These are phyloP conservation scores for Amanita phalloides DNA, from an alignment of 768 basidiomycete genomes.

Conservation along the genomic window DNA sequence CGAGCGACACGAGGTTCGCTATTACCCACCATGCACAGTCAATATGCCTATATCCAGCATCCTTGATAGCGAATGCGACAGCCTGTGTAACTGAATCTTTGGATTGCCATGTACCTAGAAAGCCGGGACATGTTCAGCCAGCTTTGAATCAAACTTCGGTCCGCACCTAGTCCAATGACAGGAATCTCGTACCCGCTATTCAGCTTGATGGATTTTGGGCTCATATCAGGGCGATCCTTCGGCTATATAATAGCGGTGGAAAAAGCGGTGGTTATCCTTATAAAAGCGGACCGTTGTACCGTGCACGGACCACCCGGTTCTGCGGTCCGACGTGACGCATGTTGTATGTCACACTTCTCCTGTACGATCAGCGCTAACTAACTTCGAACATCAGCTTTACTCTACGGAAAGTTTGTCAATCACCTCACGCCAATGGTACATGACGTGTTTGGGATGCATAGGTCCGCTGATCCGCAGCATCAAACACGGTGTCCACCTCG, in stretches of 20 bases:
- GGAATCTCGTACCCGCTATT: constrained; percentile 52
- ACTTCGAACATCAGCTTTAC: too few relatives aligned
- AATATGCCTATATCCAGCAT: constrained; percentile 65
- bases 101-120: constrained; percentile 72
- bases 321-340: too few relatives aligned
- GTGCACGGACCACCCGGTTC: too few relatives aligned
- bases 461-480: too few relatives aligned
- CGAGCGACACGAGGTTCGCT: not conserved
- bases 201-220: constrained; percentile 23
- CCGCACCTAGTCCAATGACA: constrained; percentile 45
- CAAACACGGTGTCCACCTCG: too few relatives aligned
- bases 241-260: not conserved
- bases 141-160: constrained; percentile 9
- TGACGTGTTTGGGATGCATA: too few relatives aligned
- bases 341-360: too few relatives aligned
- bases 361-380: too few relatives aligned
- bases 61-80: constrained; percentile 64
- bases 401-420: too few relatives aligned
- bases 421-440: too few relatives aligned
- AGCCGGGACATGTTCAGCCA: constrained; percentile 6
- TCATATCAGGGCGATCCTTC: not conserved
- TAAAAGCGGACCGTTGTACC: too few relatives aligned
- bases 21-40: constrained; percentile 48
- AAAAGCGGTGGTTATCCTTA: too few relatives aligned
- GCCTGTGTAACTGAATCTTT: constrained; percentile 47